Percentiles rank a stretch among this genome's conserved stretches.
Conservation (phyloP, 345 rosid genomes). For the Salix caprea region DNA sequence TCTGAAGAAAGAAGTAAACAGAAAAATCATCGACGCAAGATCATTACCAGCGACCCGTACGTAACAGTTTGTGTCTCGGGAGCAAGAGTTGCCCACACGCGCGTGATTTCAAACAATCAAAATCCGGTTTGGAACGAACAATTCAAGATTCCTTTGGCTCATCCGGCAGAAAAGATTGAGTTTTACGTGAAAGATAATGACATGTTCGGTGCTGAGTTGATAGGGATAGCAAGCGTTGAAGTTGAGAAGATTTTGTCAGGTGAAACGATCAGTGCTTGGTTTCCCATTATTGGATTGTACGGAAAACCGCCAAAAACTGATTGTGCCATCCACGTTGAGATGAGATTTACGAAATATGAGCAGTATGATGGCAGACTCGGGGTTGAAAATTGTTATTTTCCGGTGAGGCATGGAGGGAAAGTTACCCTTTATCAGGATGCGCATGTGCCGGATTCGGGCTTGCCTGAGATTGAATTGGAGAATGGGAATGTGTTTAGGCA, state of each 20-base stretch:
- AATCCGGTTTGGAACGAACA: constrained; percentile 69
- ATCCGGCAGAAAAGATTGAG: constrained; percentile 55
- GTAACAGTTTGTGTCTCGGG: constrained; percentile 67
- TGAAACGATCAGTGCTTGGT: constrained; percentile 54
- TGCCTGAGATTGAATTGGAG: constrained; percentile 61
- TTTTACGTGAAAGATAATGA: constrained; percentile 76
- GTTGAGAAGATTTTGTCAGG: constrained; percentile 36
- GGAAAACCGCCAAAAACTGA: constrained; percentile 71
- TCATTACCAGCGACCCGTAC: constrained; percentile 84
- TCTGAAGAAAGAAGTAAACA: not conserved
- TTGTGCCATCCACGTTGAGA: constrained; percentile 54
- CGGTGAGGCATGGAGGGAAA: constrained; percentile 51
- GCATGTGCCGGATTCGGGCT: constrained; percentile 43
- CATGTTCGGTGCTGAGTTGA: constrained; percentile 71
- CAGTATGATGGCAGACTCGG: constrained; percentile 43
- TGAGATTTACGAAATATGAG: constrained; percentile 51
- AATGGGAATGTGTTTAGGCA: constrained; percentile 43
- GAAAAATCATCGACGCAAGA: constrained; percentile 26
- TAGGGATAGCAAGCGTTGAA: constrained; percentile 54
- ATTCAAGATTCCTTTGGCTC: constrained; percentile 67
- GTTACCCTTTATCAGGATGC: constrained; percentile 84
- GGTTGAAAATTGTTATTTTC: constrained; percentile 62
- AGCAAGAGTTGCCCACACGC: constrained; percentile 82
- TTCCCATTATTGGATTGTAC: constrained; percentile 42
- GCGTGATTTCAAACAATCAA: constrained; percentile 60